Base-by-base conservation (phyloP, 1,139 yeast genomes). In the Yamadazyma mexicana region DNA sequence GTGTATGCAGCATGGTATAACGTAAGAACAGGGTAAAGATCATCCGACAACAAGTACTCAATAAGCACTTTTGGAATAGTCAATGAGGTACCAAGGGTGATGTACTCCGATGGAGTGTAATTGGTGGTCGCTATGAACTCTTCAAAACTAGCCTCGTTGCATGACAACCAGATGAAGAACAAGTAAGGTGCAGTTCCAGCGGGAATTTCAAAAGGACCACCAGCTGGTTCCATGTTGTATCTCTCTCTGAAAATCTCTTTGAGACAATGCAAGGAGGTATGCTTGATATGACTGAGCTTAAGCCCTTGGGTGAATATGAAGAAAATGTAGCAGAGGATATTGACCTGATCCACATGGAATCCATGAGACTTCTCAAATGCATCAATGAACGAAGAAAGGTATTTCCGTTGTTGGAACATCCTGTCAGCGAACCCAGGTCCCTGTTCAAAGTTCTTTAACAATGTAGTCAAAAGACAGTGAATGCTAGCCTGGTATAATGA, bases 261-360 rank as follows among this genome's bases (percentile, higher is more conserved):
- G 51, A 87, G 56, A 17, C 81, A 71, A 2, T 64, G 64, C 34
- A 82, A 56, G 0, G 92, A 77, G 2, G 71, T 63, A n/a, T 75
- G 76, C 43, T 79, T 76, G 18, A 85, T 73, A 40, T 77, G 79
- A 3, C 91, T 79, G 10, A 79, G 63, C 36, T 79, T 77, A 40
- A 87, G 62, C 0, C 95, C 96, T 52, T 77, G 81, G 2, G 79
- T 64, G 23, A 81, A 62, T 11, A 77, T 57, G 35, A 73, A 69
- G 34, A 81, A 63, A 17, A 87, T 56, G 18, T 80, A 70, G 26
- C 73, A 69, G 40, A 85, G 83, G 50, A 85, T 75, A 52, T 77
- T 81, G 3, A 66, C 67, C 31, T 55, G 58, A 0, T 64, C 58
- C 22, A 84, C 58, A 17, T 60, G 54, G 22, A 79, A 56, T 3